Evolutionary conservation across 164 flowering plant genomes (phyloP).

Genomic region (Stephania yunnanensis): DNA sequence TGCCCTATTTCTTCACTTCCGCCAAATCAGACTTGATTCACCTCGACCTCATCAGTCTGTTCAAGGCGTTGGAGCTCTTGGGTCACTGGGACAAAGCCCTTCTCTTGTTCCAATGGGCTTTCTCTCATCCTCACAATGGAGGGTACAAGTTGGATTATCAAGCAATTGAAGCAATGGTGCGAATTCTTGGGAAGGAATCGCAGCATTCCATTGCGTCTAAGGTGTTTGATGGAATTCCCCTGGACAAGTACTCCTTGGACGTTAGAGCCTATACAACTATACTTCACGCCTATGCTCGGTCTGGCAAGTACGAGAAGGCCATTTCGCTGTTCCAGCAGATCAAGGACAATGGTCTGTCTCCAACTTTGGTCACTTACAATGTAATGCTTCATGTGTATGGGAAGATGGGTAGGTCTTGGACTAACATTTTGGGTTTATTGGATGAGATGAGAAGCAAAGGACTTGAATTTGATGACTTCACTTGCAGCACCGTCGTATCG

Average conservation of each 20-base stretch:
- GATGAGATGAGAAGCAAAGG: constrained; percentile 68
- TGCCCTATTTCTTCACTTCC: constrained; percentile 45
- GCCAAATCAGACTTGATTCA: constrained; percentile 42
- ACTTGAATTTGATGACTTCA: constrained; percentile 75
- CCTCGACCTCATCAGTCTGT: constrained; percentile 50
- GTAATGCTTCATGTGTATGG: constrained; percentile 89
- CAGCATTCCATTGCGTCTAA: constrained; percentile 55
- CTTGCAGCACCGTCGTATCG: constrained; percentile 85
- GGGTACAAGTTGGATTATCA: constrained; percentile 31
- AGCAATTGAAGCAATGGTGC: constrained; percentile 49
- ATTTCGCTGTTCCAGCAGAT: constrained; percentile 45
- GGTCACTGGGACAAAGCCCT: constrained; percentile 66
- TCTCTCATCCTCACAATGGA: constrained; percentile 25
- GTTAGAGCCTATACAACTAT: constrained; percentile 64
- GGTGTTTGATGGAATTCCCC: constrained; percentile 59
- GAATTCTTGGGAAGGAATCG: constrained; percentile 67
- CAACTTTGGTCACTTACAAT: constrained; percentile 81
- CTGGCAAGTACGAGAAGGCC: constrained; percentile 52
- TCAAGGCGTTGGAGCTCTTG: constrained; percentile 58
- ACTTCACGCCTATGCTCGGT: constrained; percentile 59
- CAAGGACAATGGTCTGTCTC: constrained; percentile 49
- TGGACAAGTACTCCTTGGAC: constrained; percentile 57
- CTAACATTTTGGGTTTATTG: constrained; percentile 48
- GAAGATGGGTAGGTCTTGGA: constrained; percentile 85
- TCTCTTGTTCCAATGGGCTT: constrained; percentile 63